A percentile compares a stretch with the other conserved stretches of the same genome.
These are phyloP conservation scores for Taphrina pruni DNA, from an alignment of 1,139 yeast species.

Conservation along the genomic window DNA sequence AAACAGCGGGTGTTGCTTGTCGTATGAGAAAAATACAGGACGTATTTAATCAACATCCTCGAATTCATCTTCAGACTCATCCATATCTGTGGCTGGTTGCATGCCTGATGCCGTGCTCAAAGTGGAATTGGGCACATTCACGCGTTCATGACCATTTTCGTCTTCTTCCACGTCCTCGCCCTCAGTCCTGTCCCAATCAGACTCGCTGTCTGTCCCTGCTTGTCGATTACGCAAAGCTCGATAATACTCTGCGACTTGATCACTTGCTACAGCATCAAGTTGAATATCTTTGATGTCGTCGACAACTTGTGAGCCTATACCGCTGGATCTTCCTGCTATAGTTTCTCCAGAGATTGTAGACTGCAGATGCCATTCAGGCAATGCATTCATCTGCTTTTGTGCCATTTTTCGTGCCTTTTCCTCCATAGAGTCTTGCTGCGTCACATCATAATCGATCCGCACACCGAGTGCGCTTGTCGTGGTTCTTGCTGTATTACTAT, in stretches of 20 bases:
- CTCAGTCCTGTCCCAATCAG: conserved; percentile 44
- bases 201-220: conserved; percentile 21
- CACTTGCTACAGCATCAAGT: conserved; percentile 45
- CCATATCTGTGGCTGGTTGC: neutral
- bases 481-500: conserved; percentile 47
- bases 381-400: conserved; percentile 76
- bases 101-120: neutral
- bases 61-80: neutral
- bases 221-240: conserved; percentile 44
- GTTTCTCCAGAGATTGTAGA: conserved; percentile 64
- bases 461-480: conserved; percentile 62
- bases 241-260: conserved; percentile 47
- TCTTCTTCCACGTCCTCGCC: conserved; percentile 42
- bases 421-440: conserved; percentile 13
- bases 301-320: conserved; percentile 17
- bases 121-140: conserved; percentile 10
- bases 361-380: conserved; percentile 94
- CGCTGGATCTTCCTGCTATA: conserved; percentile 22
- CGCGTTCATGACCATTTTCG: conserved; percentile 31
- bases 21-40: neutral
- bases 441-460: conserved; percentile 86
- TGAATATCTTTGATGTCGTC: conserved; percentile 15
- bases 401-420: conserved; percentile 50
- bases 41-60: neutral
- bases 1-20: neutral